Base-by-base conservation (phyloP, 139 green algal species). In the Picocystis salinarum region DNA sequence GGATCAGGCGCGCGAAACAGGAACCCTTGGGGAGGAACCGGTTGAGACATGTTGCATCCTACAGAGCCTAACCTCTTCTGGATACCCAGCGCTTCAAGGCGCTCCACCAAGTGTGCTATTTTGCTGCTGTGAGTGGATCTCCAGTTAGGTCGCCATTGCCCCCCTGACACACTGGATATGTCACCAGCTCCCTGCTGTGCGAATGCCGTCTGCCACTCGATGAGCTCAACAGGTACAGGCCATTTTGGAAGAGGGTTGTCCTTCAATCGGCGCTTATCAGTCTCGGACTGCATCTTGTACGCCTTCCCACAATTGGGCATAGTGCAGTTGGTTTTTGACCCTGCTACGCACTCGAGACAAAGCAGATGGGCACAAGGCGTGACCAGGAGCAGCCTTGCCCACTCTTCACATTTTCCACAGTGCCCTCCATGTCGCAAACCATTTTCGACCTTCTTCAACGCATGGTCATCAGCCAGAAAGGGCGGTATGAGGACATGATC, bases 141-240 rank as follows among this genome's bases (percentile, higher is more conserved):
- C 79, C 80, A 93, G 24, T 73, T 64, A 3, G 59, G 23, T 18
- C 67, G 64, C 82, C 82, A 93, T 11, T 53, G 37, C n/a, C 77
- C 78, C 50, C 20, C 12, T 41, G n/a, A 19, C 18, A 54, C 42
- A 45, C 11, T 10, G 19, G 44, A 11, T 13, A 45, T 18, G 5
- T 6, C 25, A 15, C 3, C 33, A 15, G 9, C 23, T 23, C 69
- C 74, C 5, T 13, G 36, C 62, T 93, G 82, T 11, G 75, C 58
- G 46, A 82, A 95, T 22, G 79, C 74, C 0, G 82, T 73, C 70
- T 96, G 86, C 66, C 70, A 80, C 67, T 96, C 84, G 40, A 96
- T 96, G 18, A 96, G 44, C 39, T 94, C 71, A 11, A 76, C 36
- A 0, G 84, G 69, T 25, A 75, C 58, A 1, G 55, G 46, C 73